phyloP scores from a whole-genome alignment of 768 basidiomycete species.

The Suillus plorans region DNA sequence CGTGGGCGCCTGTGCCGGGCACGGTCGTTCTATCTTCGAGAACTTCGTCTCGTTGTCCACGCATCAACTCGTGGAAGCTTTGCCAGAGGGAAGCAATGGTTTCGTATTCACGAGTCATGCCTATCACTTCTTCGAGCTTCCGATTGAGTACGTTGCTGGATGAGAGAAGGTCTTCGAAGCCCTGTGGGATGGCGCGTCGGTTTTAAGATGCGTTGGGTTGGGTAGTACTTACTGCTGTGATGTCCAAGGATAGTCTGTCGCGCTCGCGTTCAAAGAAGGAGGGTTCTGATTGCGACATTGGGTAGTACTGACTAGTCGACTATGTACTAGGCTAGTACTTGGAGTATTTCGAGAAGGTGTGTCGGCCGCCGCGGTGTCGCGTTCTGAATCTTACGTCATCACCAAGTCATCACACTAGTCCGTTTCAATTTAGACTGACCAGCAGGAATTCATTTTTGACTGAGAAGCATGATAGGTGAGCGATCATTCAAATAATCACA shows the following conservation, averaged over 20 bases:
- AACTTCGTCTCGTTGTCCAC: conserved; percentile 41
- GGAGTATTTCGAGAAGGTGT: not conserved
- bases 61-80: conserved; percentile 78
- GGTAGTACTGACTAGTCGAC: not conserved
- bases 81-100: conserved; percentile 87
- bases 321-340: not conserved
- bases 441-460: not conserved
- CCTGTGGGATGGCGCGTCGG: conserved; percentile 41
- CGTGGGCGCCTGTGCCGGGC: conserved; percentile 74
- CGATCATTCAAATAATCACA: not conserved
- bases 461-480: not conserved
- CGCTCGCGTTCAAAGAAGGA: conserved; percentile 81
- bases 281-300: conserved; percentile 38
- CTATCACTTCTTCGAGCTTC: conserved; percentile 88
- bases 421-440: too few species aligned
- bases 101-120: conserved; percentile 91
- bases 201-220: not conserved
- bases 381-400: not conserved
- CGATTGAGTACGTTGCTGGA: conserved; percentile 86
- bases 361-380: not conserved
- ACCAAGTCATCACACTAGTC: not conserved
- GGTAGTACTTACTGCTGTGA: conserved; percentile 55
- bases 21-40: conserved; percentile 33
- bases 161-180: conserved; percentile 84
- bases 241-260: conserved; percentile 70